A percentile compares a stretch with the other conserved stretches of the same genome.
Evolutionary conservation across 2,329 filamentous ascomycete species (phyloP).

Genomic region (Chaetomium sp.): DNA sequence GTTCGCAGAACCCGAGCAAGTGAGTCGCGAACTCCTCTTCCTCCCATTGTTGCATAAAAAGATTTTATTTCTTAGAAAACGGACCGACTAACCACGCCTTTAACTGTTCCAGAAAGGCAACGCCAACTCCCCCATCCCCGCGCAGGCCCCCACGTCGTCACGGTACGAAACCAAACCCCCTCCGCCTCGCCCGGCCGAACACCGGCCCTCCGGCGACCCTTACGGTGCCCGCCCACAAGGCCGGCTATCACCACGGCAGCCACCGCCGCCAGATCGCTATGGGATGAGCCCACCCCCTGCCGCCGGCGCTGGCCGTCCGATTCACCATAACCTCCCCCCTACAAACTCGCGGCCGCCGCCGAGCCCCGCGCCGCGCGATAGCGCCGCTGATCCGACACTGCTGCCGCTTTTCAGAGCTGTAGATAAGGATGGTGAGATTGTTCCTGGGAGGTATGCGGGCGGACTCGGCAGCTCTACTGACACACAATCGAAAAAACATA

Average conservation of each 20-base stretch:
- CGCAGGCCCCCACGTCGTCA: conserved; percentile 23
- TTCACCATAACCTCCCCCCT: conserved; percentile 45
- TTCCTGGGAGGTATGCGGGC: conserved; percentile 6
- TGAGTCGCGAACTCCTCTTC: conserved; percentile 22
- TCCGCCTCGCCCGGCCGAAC: conserved; percentile 35
- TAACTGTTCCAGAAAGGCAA: conserved; percentile 31
- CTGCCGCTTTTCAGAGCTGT: conserved; percentile 84
- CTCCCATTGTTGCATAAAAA: background rate
- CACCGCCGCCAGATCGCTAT: conserved; percentile 31
- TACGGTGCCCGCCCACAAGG: conserved; percentile 19
- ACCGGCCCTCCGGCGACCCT: conserved; percentile 25
- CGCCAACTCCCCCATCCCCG: conserved; percentile 24
- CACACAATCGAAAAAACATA: conserved; percentile 24
- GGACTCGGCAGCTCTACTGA: background rate
- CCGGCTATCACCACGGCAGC: conserved; percentile 21
- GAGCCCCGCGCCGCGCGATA: conserved; percentile 47
- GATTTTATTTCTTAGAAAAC: background rate
- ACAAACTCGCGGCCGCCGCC: conserved; percentile 57
- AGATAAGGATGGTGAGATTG: conserved; percentile 65
- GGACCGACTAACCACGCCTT: conserved; percentile 9
- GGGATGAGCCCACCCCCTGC: conserved; percentile 48
- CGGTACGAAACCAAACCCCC: conserved; percentile 46
- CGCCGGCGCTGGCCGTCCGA: conserved; percentile 33
- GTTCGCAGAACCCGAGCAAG: conserved; percentile 46
- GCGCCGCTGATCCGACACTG: conserved; percentile 62